Base-by-base conservation (phyloP, 2,329 filamentous ascomycete genomes). In the Leptographium galeiforme region DNA sequence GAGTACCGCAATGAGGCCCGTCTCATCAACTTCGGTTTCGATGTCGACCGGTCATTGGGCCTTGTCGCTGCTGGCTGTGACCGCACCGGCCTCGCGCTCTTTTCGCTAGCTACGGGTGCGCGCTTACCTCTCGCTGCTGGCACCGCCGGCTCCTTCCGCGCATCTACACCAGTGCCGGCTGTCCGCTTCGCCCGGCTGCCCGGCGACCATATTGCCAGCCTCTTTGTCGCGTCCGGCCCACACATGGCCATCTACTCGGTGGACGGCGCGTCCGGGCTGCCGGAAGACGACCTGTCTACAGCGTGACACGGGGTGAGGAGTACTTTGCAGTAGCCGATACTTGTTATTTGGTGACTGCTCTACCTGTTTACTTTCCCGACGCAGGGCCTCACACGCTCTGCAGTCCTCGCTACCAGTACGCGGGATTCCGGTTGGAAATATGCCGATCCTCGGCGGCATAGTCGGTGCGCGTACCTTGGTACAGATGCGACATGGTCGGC, bases 31-130 rank as follows among this genome's bases (percentile, higher is more conserved):
- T 63, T 73, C 44, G 63, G 72, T 18, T 68, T 75, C 11, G 80
- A 78, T 1, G 72, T 81, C 58, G 77, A 78, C 51, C 69, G 75
- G 6, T 64, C 67, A 12, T 62, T 71, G 13, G 66, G 68, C n/a
- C 62, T 71, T 8, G 79, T 78, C 0, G 74, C 78, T 18, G 32
- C 16, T 30, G 7, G n/a, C 14, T 32, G 10, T 1, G 74, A 77
- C 48, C 67, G 75, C 49, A 72, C 70, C 12, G 70, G 63, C 0
- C 65, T 81, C 0, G 68, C 60, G 1, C 58, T 81, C 13, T 79
- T 77, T 58, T 79, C 76, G 10, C 61, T 77, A 8, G 59, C 58
- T 8, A 73, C 71, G 2, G 78, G 78, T 0, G 57, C 65, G 12
- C 61, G 62, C 12, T 57, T 80, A 7, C 11, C 19, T 7, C 16